Evolutionary conservation across 1,139 yeast genomes (phyloP).

Genomic region (Yamadazyma sp.): DNA sequence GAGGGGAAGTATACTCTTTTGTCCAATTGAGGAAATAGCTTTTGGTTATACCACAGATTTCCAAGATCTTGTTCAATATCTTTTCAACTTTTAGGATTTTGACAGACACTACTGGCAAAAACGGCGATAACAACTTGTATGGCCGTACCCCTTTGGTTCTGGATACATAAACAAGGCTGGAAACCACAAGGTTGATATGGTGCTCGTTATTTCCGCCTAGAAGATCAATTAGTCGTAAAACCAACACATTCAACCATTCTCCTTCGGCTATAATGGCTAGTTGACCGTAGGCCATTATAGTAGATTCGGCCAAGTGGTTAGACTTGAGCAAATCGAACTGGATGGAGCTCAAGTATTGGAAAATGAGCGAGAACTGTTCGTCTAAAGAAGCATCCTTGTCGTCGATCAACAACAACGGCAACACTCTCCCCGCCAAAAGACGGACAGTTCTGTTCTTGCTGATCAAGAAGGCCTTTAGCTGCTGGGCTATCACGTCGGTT

Average conservation of each 20-base stretch:
- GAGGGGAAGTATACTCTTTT: slow-evolving; percentile 73
- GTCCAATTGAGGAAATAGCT: slow-evolving; percentile 68
- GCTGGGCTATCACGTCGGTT: slow-evolving; percentile 21
- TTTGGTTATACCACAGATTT: slow-evolving; percentile 61
- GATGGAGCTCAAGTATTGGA: slow-evolving; percentile 35
- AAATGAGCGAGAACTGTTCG: slow-evolving; percentile 33
- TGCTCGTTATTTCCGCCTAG: slow-evolving; percentile 63
- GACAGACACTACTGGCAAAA: slow-evolving; percentile 71
- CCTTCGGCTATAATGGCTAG: slow-evolving; percentile 59
- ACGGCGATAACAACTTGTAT: slow-evolving; percentile 75
- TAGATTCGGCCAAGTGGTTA: slow-evolving; percentile 58
- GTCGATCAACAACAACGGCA: slow-evolving; percentile 45
- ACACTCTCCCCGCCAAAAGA: slow-evolving; percentile 43
- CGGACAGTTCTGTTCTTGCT: slow-evolving; percentile 53
- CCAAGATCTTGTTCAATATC: slow-evolving; percentile 61
- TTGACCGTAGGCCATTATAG: slow-evolving; percentile 60
- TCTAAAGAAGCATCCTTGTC: slow-evolving; percentile 33
- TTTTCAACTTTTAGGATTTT: slow-evolving; percentile 60
- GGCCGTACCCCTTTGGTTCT: slow-evolving; percentile 50
- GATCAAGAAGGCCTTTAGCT: slow-evolving; percentile 20
- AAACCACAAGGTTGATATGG: slow-evolving; percentile 62
- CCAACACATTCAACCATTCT: slow-evolving; percentile 59
- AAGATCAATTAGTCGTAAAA: slow-evolving; percentile 58
- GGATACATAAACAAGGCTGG: slow-evolving; percentile 52
- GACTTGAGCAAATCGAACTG: slow-evolving; percentile 25